These are phyloP conservation scores for Colletotrichum cuscutae DNA, from an alignment of 2,329 filamentous ascomycete species.

Conservation along the genomic window DNA sequence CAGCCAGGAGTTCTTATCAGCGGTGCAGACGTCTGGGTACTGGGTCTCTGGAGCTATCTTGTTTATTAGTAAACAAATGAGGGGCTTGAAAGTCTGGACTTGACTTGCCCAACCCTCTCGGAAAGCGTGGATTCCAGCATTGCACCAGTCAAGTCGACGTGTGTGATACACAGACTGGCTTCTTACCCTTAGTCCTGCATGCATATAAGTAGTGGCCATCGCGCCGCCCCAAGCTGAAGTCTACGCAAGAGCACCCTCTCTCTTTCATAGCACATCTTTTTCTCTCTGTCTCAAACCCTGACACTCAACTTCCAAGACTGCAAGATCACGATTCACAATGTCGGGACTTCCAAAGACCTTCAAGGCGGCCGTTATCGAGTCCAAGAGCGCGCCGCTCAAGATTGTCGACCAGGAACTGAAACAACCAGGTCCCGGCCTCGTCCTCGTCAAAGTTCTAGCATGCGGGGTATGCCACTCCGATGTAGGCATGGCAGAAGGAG, in stretches of 20 bases:
- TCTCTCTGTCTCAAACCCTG: not conserved
- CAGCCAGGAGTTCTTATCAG: not conserved
- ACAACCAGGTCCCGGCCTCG: conserved; percentile 63
- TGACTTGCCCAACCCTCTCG: not conserved
- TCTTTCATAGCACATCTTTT: not conserved
- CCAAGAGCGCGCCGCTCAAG: conserved; percentile 60
- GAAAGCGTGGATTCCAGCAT: not conserved
- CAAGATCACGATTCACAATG: not conserved
- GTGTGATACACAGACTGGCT: not conserved
- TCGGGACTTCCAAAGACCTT: conserved; percentile 69
- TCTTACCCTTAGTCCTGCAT: not conserved
- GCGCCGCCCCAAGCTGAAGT: too few relatives aligned
- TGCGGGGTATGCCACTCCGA: conserved; percentile 80
- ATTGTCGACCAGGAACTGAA: conserved; percentile 70
- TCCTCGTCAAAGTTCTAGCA: conserved; percentile 77
- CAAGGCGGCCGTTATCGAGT: conserved; percentile 72
- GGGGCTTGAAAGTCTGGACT: not conserved
- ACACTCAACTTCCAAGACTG: not conserved
- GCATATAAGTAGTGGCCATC: not conserved
- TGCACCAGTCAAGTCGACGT: not conserved
- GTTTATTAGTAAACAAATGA: not conserved
- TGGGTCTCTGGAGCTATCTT: not conserved
- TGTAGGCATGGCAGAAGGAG: conserved; percentile 55
- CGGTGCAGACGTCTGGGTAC: too few relatives aligned
- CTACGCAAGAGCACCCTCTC: not conserved